Evolutionary conservation across 208 protist species (phyloP), one percentile per base, ranked within the genome.

Genomic region (Acanthamoeba triangularis): DNA sequence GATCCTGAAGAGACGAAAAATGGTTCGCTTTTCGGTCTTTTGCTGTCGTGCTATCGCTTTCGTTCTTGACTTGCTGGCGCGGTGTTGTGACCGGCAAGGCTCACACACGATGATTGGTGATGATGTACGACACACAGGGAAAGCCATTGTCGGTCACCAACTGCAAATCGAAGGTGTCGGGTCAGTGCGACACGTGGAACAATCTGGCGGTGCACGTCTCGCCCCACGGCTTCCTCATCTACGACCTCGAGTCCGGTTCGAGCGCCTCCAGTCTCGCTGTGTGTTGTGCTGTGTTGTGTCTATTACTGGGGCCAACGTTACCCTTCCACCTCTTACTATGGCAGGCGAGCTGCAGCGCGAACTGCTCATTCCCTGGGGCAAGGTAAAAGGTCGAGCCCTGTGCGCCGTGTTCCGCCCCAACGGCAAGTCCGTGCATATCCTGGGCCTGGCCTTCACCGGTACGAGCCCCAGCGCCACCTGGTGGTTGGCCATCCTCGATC

Each of bases 161-260:
- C 20, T 80, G 72, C 72, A 80, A 80, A 23, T 41, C 37, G 72
- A 7, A 80, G 18, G 41, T 80, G 16, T 52, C 72, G 33, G 72
- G 72, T 16, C 72, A 80, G 35, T 80, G 72, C 41, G 72, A 80
- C 72, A 80, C 72, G 16, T 80, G 72, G 72, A 80, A 52, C 33
- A 14, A 14, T 23, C 37, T 80, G 8, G 41, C 49, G 16, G 41
- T 80, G 72, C 33, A 80, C 37, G 41, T 80, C 35, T 41, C 72
- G 72, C 72, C 72, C 10, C 41, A 80, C 72, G 72, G 72, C 37
- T 80, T 80, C 72, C 37, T 52, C 41, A 49, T 49, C 18, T 80
- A 52, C 20, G 41, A 49, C 72, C 16, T 80, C 18, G 72, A 80
- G 18, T 44, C 67, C 2, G 67, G 67, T 76, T 28, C 67, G 67